Evolutionary conservation across 768 basidiomycete species (phyloP).

Genomic region (Boletus subcaerulescens): DNA sequence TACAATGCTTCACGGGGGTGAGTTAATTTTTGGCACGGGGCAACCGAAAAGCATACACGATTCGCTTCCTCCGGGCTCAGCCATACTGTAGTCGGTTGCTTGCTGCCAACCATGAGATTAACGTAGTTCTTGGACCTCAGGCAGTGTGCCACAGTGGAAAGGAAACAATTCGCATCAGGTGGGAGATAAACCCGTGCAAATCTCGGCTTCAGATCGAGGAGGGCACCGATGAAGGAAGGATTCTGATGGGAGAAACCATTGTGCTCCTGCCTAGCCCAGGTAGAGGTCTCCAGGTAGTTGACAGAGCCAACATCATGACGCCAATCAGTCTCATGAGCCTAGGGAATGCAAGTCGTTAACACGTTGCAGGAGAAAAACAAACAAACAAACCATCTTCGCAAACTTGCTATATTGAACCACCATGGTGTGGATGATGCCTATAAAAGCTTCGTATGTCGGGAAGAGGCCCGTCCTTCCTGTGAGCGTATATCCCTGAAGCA

Average conservation of each 20-base stretch:
- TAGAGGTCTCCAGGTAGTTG: slow-evolving; percentile 87
- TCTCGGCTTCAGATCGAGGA: slow-evolving; percentile 73
- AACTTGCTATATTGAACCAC: slow-evolving; percentile 90
- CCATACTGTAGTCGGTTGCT: slow-evolving; percentile 81
- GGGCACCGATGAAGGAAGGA: slow-evolving; percentile 80
- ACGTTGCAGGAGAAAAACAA: too few relatives aligned
- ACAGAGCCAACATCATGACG: slow-evolving; percentile 65
- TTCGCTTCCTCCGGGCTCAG: slow-evolving; percentile 73
- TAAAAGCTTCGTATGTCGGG: slow-evolving; percentile 89
- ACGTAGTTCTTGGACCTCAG: slow-evolving; percentile 81
- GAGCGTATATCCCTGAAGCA: slow-evolving; percentile 90
- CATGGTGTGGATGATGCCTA: slow-evolving; percentile 89
- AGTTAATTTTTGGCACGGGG: not conserved
- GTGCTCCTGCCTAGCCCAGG: slow-evolving; percentile 82
- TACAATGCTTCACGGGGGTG: slow-evolving; percentile 55
- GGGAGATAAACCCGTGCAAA: slow-evolving; percentile 80
- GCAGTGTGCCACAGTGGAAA: slow-evolving; percentile 83
- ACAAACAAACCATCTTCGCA: slow-evolving; percentile 73
- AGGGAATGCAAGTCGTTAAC: too few relatives aligned
- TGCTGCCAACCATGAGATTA: slow-evolving; percentile 87
- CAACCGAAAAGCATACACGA: slow-evolving; percentile 36
- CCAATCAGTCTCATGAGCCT: slow-evolving; percentile 67
- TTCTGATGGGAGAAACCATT: slow-evolving; percentile 92
- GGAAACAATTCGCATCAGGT: slow-evolving; percentile 86
- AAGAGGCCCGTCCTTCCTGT: slow-evolving; percentile 84